Percentiles rank a stretch among this genome's conserved stretches.
Evolutionary conservation across 129 eudicot genomes (phyloP).

Genomic region (Artemisia tridentata): DNA sequence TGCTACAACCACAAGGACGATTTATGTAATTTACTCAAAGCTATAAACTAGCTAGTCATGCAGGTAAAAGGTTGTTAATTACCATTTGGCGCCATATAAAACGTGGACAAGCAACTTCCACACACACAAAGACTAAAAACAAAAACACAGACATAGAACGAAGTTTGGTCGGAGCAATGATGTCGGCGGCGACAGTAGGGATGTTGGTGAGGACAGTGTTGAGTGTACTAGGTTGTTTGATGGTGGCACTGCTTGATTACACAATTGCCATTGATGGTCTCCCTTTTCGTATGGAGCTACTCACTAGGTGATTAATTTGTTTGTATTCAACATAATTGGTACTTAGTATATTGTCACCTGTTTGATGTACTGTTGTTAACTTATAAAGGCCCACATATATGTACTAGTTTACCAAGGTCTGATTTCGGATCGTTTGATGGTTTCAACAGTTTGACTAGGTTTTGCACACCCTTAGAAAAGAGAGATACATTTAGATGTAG

Average conservation of each 20-base stretch:
- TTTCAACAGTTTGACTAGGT: too few relatives aligned
- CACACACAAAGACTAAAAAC: neutral
- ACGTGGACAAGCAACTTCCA: conserved; percentile 27
- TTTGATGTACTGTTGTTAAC: too few relatives aligned
- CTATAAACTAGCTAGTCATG: too few relatives aligned
- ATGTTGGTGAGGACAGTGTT: conserved; percentile 40
- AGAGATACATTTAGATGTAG: too few relatives aligned
- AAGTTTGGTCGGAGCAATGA: conserved; percentile 1
- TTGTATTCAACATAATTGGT: neutral
- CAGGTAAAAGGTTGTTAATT: neutral
- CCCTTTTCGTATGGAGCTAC: conserved; percentile 78
- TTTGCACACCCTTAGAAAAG: too few relatives aligned
- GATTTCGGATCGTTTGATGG: too few relatives aligned
- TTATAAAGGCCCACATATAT: too few relatives aligned
- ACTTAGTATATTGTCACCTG: too few relatives aligned
- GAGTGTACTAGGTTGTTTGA: conserved; percentile 46
- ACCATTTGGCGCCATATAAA: conserved; percentile 23
- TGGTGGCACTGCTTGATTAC: conserved; percentile 64
- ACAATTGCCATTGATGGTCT: conserved; percentile 63
- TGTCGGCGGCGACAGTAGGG: conserved; percentile 26
- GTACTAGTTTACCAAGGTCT: too few relatives aligned
- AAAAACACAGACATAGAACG: neutral
- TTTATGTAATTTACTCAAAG: too few relatives aligned
- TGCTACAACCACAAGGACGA: too few relatives aligned
- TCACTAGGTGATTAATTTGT: conserved; percentile 59